Conservation (phyloP, 306 rosid species). For the barrel medic (Medicago truncatula) region MtrunA17r5.0-ANR NC_053049.1:3857501-3858000, state of each 20-base stretch:
- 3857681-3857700: conserved; percentile 72
- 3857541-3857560: conserved; percentile 35
- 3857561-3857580: conserved; percentile 69
- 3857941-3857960: conserved; percentile 52
- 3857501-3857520: too few species aligned
- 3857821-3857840: conserved; percentile 55
- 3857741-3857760: conserved; percentile 60
- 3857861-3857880: conserved; percentile 61
- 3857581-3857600: conserved; percentile 62
- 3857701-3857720: conserved; percentile 86
- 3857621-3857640: conserved; percentile 73
- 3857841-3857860: conserved; percentile 65
- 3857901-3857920: conserved; percentile 43
- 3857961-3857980: conserved; percentile 54
- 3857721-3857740: conserved; percentile 70
- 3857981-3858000: conserved; percentile 50
- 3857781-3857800: conserved; percentile 46
- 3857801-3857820: conserved; percentile 52
- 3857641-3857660: conserved; percentile 65
- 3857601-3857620: conserved; percentile 77
- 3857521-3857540: neutral
- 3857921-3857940: conserved; percentile 48
- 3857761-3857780: conserved; percentile 61
- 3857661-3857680: conserved; percentile 68
- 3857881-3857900: conserved; percentile 50